Evolutionary conservation across 2,329 filamentous ascomycete genomes (phyloP).

Genomic region (Fusarium buharicum): DNA sequence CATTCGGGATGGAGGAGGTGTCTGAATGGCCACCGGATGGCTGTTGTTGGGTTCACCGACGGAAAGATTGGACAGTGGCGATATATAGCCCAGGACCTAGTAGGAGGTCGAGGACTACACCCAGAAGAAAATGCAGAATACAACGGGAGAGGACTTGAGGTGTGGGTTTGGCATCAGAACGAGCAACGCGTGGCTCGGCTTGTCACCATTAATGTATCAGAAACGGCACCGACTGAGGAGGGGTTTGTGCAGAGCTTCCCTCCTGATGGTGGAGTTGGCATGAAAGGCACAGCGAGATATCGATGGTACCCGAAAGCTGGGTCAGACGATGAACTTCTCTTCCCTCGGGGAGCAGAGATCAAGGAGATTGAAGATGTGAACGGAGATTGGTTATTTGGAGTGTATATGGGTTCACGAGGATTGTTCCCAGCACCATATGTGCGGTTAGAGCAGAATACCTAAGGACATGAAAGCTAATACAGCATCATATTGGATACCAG

Average conservation of each 20-base stretch:
- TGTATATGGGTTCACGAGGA: conserved; percentile 82
- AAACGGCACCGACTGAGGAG: conserved; percentile 52
- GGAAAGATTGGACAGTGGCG: conserved; percentile 73
- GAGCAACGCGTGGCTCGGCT: conserved; percentile 57
- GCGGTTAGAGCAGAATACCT: conserved; percentile 54
- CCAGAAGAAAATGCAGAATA: conserved; percentile 54
- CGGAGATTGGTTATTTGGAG: conserved; percentile 89
- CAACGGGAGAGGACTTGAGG: conserved; percentile 52
- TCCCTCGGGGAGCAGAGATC: conserved; percentile 85
- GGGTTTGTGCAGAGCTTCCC: conserved; percentile 64
- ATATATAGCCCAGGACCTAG: conserved; percentile 74
- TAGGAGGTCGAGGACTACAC: conserved; percentile 79
- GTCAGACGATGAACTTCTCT: conserved; percentile 79
- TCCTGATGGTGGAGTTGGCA: conserved; percentile 78
- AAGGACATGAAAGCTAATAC: conserved; percentile 3
- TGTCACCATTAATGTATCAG: conserved; percentile 63
- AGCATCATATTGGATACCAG: conserved; percentile 1
- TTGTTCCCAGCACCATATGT: conserved; percentile 86
- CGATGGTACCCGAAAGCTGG: conserved; percentile 77
- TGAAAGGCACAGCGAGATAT: conserved; percentile 74
- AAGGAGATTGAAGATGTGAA: conserved; percentile 87
- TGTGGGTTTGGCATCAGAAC: conserved; percentile 63
- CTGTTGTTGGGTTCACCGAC: conserved; percentile 79
- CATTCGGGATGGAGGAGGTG: conserved; percentile 86
- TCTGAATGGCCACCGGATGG: conserved; percentile 83